Percentiles rank a stretch among this genome's conserved stretches.
These are phyloP conservation scores for Hanseniaspora meyeri DNA, from an alignment of 805 yeast species.

Conservation along the genomic window DNA sequence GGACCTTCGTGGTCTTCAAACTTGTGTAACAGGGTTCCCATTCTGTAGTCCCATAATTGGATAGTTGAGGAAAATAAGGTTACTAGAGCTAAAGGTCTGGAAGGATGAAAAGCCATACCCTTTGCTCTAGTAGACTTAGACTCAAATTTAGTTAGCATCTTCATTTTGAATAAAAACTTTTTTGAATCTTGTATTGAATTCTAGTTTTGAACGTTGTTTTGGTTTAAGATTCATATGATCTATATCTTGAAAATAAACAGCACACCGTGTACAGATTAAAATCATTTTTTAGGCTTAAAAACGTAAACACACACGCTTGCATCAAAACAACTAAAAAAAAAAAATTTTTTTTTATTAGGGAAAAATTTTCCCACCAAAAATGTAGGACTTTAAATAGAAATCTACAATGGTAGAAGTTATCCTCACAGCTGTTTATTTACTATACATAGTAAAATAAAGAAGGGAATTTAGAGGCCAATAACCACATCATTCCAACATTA, in stretches of 20 bases:
- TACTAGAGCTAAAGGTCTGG: constrained; percentile 87
- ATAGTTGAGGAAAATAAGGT: constrained; percentile 96
- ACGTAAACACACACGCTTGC: neutral
- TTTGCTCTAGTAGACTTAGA: constrained; percentile 96
- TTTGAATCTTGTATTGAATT: too few species aligned
- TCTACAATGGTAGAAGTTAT: too few species aligned
- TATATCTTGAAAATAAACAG: neutral
- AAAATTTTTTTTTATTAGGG: neutral
- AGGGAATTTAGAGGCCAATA: too few species aligned
- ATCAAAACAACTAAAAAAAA: neutral
- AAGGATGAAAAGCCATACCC: constrained; percentile 93
- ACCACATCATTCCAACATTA: too few species aligned
- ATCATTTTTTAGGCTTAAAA: neutral
- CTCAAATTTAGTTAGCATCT: constrained; percentile 83
- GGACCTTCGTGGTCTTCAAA: constrained; percentile 99
- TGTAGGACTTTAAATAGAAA: too few species aligned
- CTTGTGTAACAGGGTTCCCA: constrained; percentile 94
- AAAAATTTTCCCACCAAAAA: neutral
- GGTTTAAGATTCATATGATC: neutral
- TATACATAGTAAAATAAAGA: too few species aligned
- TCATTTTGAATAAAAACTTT: constrained; percentile 34
- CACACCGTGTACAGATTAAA: neutral
- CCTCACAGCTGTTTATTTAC: too few species aligned
- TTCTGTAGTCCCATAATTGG: constrained; percentile 97
- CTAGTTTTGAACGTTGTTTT: neutral